phyloP scores from a whole-genome alignment of 139 green algal species.

The Closterium sp. region DNA sequence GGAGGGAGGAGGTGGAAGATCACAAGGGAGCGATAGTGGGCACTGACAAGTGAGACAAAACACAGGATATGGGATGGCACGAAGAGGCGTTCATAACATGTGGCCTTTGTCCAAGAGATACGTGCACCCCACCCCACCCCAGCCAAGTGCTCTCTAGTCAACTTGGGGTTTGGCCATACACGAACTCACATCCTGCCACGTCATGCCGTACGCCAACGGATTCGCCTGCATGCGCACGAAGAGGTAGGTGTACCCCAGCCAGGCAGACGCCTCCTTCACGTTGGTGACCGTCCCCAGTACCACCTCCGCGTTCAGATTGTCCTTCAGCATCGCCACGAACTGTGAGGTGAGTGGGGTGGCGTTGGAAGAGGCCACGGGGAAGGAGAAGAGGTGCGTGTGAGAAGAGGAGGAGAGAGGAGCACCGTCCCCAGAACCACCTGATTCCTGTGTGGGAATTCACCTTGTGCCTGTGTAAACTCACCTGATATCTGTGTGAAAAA shows the following conservation, averaged over 20 bases:
- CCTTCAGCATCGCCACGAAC: constrained; percentile 76
- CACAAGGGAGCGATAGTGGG: neutral
- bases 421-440: too few species aligned
- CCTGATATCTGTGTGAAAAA: too few species aligned
- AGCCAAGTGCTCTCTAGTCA: constrained; percentile 93
- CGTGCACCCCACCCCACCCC: constrained; percentile 76
- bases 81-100: constrained; percentile 59
- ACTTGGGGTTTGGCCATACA: constrained; percentile 82
- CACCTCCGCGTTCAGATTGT: constrained; percentile 96
- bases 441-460: too few species aligned
- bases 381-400: too few species aligned
- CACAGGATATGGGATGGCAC: neutral
- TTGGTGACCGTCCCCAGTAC: constrained; percentile 95
- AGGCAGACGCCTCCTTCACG: constrained; percentile 77
- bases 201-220: constrained; percentile 88
- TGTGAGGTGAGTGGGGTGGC: constrained; percentile 23
- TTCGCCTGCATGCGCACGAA: constrained; percentile 86
- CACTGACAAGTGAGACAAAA: neutral
- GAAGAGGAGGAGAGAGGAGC: too few species aligned
- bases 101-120: too few species aligned
- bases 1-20: neutral
- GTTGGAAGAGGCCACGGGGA: too few species aligned
- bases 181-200: constrained; percentile 65
- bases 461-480: neutral
- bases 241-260: constrained; percentile 97